phyloP scores from a whole-genome alignment of 176 grass and related monocot species.

The Otatea glauca region DNA sequence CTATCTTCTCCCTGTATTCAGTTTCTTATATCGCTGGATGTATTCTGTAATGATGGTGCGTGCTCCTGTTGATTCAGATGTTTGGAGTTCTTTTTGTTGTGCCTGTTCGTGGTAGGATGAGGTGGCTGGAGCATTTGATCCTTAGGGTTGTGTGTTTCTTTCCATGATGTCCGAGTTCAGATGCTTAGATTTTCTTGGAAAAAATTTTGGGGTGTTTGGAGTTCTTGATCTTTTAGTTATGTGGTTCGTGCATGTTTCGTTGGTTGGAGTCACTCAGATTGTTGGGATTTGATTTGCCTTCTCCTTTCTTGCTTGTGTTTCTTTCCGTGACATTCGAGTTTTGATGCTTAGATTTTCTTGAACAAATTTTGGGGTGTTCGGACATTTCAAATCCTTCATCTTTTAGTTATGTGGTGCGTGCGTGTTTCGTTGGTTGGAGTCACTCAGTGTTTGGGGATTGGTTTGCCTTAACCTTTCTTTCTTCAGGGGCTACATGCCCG shows the following conservation, averaged over 20 bases:
- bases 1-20: too few relatives aligned
- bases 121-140: background rate
- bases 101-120: too few relatives aligned
- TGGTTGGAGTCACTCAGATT: too few relatives aligned
- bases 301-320: too few relatives aligned
- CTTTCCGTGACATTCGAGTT: background rate
- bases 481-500: slow-evolving; percentile 42
- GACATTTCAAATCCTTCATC: background rate
- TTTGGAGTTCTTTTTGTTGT: too few relatives aligned
- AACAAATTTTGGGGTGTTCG: background rate
- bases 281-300: too few relatives aligned
- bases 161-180: background rate
- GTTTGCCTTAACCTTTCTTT: slow-evolving; percentile 41
- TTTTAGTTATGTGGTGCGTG: background rate
- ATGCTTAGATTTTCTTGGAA: background rate
- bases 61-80: too few relatives aligned
- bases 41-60: too few relatives aligned
- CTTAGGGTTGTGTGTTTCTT: background rate
- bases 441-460: background rate
- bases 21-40: too few relatives aligned
- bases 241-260: background rate
- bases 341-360: background rate
- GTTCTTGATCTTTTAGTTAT: background rate
- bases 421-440: slow-evolving; percentile 7
- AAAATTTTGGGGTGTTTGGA: background rate